Base-by-base conservation (phyloP, 2,329 filamentous ascomycete genomes). In the Penicillium sp. region DNA sequence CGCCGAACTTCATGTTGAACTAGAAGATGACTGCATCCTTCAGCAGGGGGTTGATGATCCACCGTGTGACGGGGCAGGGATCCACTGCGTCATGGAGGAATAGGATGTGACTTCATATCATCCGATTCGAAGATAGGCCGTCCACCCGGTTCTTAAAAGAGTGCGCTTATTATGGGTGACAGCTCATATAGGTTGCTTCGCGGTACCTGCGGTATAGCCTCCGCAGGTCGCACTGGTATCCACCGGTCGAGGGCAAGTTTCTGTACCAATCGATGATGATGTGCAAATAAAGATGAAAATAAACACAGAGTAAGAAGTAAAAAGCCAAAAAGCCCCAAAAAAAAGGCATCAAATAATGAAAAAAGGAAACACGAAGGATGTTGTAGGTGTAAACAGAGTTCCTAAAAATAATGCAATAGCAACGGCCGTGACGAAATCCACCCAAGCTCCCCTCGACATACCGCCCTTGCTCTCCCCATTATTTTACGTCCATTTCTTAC, bases 61-160 rank as follows among this genome's bases (percentile, higher is more conserved):
- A 47, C 41, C 15, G 54, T 56, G 54, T 47, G 43, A 56, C 54
- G 21, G 40, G 19, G 34, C 29, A 53, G 21, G 54, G 49, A 46
- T 45, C 19, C 27, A 53, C 36, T 33, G 49, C 36, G 23, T 56
- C 41, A 56, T 46, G 40, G 27, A 46, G 33, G 53, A 52, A 56
- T 52, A 46, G 53, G 48, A 52, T 52, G 47, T 13, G 27, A 56
- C 40, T 46, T 46, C 41, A 53, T 56, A 56, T 56, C 49, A 56
- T 56, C 54, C 54, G 54, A 56, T 53, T 56, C 54, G 54, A 56
- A 52, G 54, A 27, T 29, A 21, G 25, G 15, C 10, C 4, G 21
- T 34, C 13, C 19, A 41, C 48, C 54, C 29, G 36, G n/a, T 53
- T 25, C 41, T 47, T 47, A 21, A 33, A 5, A 46, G 33, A 34